Evolutionary conservation across 2,329 filamentous ascomycete species (phyloP).

Genomic region (Verticillium zaregamsianum): DNA sequence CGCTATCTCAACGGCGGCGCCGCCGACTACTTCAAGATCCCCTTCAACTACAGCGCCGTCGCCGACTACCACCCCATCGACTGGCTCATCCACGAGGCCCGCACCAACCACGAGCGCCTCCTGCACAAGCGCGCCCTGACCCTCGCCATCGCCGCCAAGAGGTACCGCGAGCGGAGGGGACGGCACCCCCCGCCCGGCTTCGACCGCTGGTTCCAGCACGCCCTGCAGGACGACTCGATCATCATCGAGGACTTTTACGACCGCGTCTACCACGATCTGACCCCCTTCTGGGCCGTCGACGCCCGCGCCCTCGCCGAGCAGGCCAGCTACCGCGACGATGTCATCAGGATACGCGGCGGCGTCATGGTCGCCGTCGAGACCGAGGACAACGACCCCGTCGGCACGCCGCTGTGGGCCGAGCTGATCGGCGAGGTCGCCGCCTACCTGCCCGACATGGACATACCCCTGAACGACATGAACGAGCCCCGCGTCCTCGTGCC

Average conservation of each 20-base stretch:
- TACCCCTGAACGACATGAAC: constrained; percentile 62
- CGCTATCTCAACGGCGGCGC: constrained; percentile 9
- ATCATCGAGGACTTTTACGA: constrained; percentile 62
- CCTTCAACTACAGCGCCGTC: constrained; percentile 13
- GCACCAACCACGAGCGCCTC: constrained; percentile 34
- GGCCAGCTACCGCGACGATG: constrained; percentile 38
- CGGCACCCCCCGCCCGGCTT: constrained; percentile 63
- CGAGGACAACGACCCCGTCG: constrained; percentile 33
- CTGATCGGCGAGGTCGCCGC: constrained; percentile 48
- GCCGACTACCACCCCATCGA: constrained; percentile 44
- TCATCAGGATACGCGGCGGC: constrained; percentile 45
- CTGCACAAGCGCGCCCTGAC: constrained; percentile 41
- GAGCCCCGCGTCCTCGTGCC: constrained; percentile 59
- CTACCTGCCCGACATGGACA: constrained; percentile 59
- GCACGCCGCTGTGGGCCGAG: constrained; percentile 43
- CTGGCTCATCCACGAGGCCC: constrained; percentile 42
- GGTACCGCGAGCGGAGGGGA: constrained; percentile 52
- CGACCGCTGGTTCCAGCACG: constrained; percentile 54
- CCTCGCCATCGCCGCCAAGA: constrained; percentile 46
- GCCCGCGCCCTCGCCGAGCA: constrained; percentile 38
- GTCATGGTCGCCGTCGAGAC: constrained; percentile 34
- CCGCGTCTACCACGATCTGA: constrained; percentile 58
- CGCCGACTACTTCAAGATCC: constrained; percentile 13
- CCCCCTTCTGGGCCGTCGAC: constrained; percentile 56
- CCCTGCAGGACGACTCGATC: constrained; percentile 45